phyloP scores from a whole-genome alignment of 2,329 filamentous ascomycete species.

The Ophiostoma fasciatum region DNA sequence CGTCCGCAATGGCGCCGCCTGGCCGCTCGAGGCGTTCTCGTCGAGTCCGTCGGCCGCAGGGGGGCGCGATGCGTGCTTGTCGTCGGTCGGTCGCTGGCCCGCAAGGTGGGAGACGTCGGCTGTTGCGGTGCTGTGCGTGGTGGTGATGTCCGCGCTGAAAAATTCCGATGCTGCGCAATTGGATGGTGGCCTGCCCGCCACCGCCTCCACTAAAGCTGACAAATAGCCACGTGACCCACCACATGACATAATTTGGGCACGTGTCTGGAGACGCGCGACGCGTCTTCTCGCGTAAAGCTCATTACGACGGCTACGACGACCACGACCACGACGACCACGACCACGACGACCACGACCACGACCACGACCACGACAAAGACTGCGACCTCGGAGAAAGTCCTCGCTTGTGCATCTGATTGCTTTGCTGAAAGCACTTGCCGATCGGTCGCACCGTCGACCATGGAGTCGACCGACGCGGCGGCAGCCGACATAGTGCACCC shows the following conservation, averaged over 20 bases:
- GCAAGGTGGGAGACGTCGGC: conserved; percentile 1
- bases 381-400: too few species aligned
- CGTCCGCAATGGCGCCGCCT: too few species aligned
- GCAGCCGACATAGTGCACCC: conserved; percentile 66
- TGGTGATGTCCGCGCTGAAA: conserved; percentile 8
- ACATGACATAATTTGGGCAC: neutral
- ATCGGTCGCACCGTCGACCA: too few species aligned
- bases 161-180: conserved; percentile 7
- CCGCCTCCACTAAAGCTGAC: conserved; percentile 5
- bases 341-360: too few species aligned
- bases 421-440: too few species aligned
- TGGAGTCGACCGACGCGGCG: conserved; percentile 38
- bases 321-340: too few species aligned
- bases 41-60: neutral
- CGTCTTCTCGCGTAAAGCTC: neutral
- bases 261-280: neutral
- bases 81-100: conserved; percentile 1
- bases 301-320: too few species aligned
- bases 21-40: too few species aligned
- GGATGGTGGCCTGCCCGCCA: conserved; percentile 2
- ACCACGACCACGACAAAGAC: too few species aligned
- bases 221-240: neutral
- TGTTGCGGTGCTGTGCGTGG: neutral
- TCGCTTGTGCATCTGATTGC: too few species aligned
- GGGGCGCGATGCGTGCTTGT: neutral